phyloP scores from a whole-genome alignment of 78 protist species.

The Speleostelium caveatum region DNA sequence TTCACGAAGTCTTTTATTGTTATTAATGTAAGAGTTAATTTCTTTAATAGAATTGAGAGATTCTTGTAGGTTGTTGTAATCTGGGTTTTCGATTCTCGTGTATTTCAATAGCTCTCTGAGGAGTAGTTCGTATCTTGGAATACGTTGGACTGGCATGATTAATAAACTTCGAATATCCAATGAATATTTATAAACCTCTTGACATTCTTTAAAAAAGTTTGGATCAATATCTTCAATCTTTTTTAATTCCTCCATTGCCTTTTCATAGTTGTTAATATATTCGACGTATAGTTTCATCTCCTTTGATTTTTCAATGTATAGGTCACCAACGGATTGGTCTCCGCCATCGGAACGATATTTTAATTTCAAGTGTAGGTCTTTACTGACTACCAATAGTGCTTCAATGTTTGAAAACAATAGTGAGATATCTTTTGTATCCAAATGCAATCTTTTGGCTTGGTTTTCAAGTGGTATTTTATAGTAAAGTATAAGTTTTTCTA shows the following conservation, averaged over 20 bases:
- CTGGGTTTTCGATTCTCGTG: background rate
- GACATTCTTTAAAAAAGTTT: conserved; percentile 32
- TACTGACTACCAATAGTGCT: conserved; percentile 48
- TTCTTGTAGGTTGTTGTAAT: conserved; percentile 14
- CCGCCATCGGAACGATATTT: conserved; percentile 12
- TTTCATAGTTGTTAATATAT: conserved; percentile 59
- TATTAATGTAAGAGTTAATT: conserved; percentile 47
- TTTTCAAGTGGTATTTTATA: conserved; percentile 45
- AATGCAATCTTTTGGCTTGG: background rate
- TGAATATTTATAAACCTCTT: conserved; percentile 40
- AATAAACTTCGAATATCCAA: conserved; percentile 61
- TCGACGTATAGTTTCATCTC: conserved; percentile 54
- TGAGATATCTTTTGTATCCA: background rate
- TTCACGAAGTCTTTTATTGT: conserved; percentile 27
- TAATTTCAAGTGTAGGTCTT: conserved; percentile 29
- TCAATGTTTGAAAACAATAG: conserved; percentile 36
- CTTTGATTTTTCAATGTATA: conserved; percentile 51
- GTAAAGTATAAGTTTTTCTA: conserved; percentile 41
- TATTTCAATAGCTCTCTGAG: conserved; percentile 41
- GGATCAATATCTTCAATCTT: conserved; percentile 29
- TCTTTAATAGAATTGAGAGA: conserved; percentile 32
- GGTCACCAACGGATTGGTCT: conserved; percentile 41
- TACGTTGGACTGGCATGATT: conserved; percentile 77
- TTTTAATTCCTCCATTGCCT: conserved; percentile 27
- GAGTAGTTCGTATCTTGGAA: conserved; percentile 61